Percentiles rank a stretch among this genome's conserved stretches.
phyloP scores from a whole-genome alignment of 768 basidiomycete species.

The Boletus eberwhitei region DNA sequence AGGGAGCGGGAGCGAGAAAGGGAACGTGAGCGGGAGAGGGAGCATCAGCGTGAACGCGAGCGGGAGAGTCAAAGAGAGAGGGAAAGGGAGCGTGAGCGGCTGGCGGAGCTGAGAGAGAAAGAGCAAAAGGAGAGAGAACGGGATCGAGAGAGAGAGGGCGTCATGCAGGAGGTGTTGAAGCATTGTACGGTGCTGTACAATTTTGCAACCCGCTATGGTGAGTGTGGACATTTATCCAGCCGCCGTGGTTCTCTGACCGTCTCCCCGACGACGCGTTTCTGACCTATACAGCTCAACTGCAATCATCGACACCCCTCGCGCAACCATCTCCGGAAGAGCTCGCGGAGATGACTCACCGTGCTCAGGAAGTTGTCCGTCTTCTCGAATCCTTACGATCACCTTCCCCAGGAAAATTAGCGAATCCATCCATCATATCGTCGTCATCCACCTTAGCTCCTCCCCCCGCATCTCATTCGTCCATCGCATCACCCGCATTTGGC shows the following conservation, averaged over 20 bases:
- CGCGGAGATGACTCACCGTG: conserved; percentile 66
- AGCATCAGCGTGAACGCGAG: conserved; percentile 20
- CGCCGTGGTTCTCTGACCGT: neutral
- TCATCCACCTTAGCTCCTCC: conserved; percentile 10
- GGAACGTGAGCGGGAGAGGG: conserved; percentile 19
- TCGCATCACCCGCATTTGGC: conserved; percentile 20
- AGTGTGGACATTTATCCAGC: conserved; percentile 12
- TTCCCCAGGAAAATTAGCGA: conserved; percentile 21
- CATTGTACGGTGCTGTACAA: conserved; percentile 59
- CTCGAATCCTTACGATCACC: conserved; percentile 42
- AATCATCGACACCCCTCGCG: conserved; percentile 42
- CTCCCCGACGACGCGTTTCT: neutral
- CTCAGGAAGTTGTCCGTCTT: conserved; percentile 63
- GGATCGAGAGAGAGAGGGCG: conserved; percentile 17
- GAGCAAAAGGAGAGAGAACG: conserved; percentile 25
- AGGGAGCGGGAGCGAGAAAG: conserved; percentile 20
- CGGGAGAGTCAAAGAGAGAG: conserved; percentile 22
- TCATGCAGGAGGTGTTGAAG: conserved; percentile 30
- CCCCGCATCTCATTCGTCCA: conserved; percentile 14
- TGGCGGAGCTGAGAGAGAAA: conserved; percentile 19
- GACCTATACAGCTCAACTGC: conserved; percentile 31
- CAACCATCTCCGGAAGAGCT: conserved; percentile 58
- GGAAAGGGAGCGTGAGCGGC: conserved; percentile 23
- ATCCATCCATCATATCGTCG: conserved; percentile 9
- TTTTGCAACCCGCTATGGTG: conserved; percentile 70